A percentile compares a stretch with the other conserved stretches of the same genome.
Conservation (phyloP, 176 grass and related monocot genomes). For the Triticum dicoccoides region DNA sequence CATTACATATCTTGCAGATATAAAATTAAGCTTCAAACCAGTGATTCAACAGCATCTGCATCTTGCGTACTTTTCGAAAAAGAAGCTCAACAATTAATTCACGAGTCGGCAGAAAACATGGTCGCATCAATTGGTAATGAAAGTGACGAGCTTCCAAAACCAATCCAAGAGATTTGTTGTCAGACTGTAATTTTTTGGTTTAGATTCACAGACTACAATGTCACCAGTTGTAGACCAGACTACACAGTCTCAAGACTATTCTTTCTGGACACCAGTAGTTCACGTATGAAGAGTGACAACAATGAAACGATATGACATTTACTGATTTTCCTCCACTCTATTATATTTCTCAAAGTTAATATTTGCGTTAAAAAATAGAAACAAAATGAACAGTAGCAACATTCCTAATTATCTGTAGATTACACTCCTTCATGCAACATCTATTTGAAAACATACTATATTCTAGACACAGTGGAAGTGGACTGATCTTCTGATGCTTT, state of each 20-base stretch:
- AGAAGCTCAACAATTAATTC: background rate
- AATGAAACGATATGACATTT: background rate
- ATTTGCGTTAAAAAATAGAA: background rate
- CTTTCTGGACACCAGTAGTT: background rate
- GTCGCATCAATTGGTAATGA: background rate
- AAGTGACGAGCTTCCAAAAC: no score
- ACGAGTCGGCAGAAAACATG: background rate
- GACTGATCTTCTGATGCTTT: no score
- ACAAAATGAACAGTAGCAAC: no score
- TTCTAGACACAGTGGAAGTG: no score
- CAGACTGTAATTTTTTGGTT: no score
- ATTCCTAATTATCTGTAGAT: no score
- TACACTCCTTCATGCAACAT: no score
- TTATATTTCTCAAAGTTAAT: background rate
- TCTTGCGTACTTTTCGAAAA: background rate
- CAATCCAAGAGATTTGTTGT: no score
- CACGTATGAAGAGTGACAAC: background rate
- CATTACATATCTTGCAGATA: background rate
- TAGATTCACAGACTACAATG: no score
- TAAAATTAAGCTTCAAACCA: background rate
- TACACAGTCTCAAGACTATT: constrained; percentile 5
- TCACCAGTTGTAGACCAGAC: background rate
- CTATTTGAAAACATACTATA: no score
- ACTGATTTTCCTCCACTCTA: background rate
- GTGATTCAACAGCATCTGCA: background rate